These are phyloP conservation scores for Gomphus bonarii DNA, from an alignment of 1,284 basidiomycete genomes.

Conservation along the genomic window DNA sequence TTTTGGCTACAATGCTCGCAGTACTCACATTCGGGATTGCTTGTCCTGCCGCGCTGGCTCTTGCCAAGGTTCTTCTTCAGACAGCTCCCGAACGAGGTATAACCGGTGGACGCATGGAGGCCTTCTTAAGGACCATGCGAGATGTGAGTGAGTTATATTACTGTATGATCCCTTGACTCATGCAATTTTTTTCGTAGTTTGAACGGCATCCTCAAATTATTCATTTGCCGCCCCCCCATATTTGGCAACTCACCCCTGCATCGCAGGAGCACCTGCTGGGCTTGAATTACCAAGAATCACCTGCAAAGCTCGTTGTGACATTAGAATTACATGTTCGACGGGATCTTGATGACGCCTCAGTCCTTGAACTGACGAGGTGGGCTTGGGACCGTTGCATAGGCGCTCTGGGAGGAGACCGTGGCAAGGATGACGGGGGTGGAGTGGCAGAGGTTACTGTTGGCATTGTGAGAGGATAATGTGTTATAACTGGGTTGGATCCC, in stretches of 20 bases:
- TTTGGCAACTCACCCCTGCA: constrained; percentile 72
- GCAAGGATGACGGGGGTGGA: constrained; percentile 10
- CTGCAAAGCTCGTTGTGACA: constrained; percentile 62
- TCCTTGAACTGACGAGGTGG: constrained; percentile 63
- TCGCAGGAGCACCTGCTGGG: neutral
- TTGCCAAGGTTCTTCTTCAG: constrained; percentile 78
- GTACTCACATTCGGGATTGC: constrained; percentile 71
- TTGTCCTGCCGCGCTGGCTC: constrained; percentile 67
- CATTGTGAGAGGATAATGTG: constrained; percentile 15
- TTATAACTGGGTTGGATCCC: neutral
- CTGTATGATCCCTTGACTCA: neutral
- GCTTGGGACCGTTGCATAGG: constrained; percentile 41
- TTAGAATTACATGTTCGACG: constrained; percentile 66
- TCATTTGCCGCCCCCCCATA: constrained; percentile 70
- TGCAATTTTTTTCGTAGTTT: constrained; percentile 32
- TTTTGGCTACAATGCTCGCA: constrained; percentile 65
- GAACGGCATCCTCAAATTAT: constrained; percentile 71
- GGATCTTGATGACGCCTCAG: constrained; percentile 62
- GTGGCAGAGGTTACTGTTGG: constrained; percentile 17
- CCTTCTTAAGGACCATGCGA: constrained; percentile 66
- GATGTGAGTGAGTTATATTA: constrained; percentile 41
- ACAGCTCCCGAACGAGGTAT: constrained; percentile 65
- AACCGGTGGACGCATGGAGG: constrained; percentile 59
- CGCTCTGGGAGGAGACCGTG: constrained; percentile 15
- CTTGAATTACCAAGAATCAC: constrained; percentile 15